phyloP scores from a whole-genome alignment of 1,139 yeast species.

The Insectozyma bohioensis region DNA sequence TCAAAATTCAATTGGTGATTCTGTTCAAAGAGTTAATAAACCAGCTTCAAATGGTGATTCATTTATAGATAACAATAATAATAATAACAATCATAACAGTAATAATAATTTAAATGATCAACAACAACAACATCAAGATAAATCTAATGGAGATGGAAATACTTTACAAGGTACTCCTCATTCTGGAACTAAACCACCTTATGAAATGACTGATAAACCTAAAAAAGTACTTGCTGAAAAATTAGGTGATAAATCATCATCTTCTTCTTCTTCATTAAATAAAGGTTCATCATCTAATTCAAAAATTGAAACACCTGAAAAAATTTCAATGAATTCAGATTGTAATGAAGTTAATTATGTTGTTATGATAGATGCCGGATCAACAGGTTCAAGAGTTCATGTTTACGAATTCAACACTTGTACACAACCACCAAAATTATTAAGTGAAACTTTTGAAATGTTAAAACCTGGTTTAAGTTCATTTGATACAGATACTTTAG shows the following conservation, averaged over 20 bases:
- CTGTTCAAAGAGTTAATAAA: conserved; percentile 25
- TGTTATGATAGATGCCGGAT: conserved; percentile 95
- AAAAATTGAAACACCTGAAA: conserved; percentile 6
- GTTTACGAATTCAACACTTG: conserved; percentile 90
- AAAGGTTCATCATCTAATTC: background rate
- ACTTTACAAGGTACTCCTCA: conserved; percentile 37
- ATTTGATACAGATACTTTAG: conserved; percentile 73
- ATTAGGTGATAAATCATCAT: conserved; percentile 12
- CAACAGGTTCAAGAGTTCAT: conserved; percentile 95
- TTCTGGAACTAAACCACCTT: conserved; percentile 38
- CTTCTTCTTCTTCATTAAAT: conserved; percentile 2
- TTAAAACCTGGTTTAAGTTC: conserved; percentile 89
- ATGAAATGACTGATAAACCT: conserved; percentile 15
- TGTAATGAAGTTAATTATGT: conserved; percentile 50
- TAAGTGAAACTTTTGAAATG: conserved; percentile 83
- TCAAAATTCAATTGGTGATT: conserved; percentile 23
- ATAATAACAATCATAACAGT: background rate
- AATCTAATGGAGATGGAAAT: conserved; percentile 25
- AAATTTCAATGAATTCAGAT: conserved; percentile 5
- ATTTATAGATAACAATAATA: background rate
- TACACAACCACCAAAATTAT: conserved; percentile 72
- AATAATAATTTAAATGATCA: too few species aligned
- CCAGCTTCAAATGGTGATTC: conserved; percentile 25
- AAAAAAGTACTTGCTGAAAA: conserved; percentile 28
- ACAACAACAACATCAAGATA: conserved; percentile 8